Base-by-base conservation (phyloP, 495 filamentous ascomycete genomes). In the Zalerion maritima region DNA sequence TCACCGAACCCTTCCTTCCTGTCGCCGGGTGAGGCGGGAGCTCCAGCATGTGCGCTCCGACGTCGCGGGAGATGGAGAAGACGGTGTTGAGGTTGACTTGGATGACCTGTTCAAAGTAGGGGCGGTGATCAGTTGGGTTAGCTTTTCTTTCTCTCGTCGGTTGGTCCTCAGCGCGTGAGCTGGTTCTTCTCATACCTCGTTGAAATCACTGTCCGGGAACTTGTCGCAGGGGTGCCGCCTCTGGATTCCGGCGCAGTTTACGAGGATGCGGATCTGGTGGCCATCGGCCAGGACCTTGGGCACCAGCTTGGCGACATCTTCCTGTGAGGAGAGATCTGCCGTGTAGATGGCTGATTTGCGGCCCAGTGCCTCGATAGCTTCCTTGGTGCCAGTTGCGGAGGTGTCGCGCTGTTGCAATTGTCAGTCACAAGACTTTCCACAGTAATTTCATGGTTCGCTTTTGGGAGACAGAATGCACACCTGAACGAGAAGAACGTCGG, bases 241-340 rank as follows among this genome's bases (percentile, higher is more conserved):
- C 46, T 92, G 80, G 50, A 93, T 85, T 11, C 84, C 84, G 7
- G 80, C 85, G 51, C 78, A 83, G 57, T 85, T 92, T 31, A 92
- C 55, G 2, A 93, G 65, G 44, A 92, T 84, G 38, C 75, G 41
- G 46, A 78, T 63, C 48, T 65, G 39, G 55, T 69, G 53, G 19
- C 60, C 70, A 41, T 75, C 70, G 17, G 58, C 52, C 6, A 77
- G 54, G 21, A 91, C 52, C 4, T 49, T 42, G 8, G 79, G 74
- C 10, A 77, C 49, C 10, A 92, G 58, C 12, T 49, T 45, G 18
- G 69, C 55, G 28, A 91, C 77, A 4, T 69, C 58, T 16, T 52
- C 44, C 2, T 62, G 47, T 10, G 66, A 69, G 19, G 73, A 64
- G n/a, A 92, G 72, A 45, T 93, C 82, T 3, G 72, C 73, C 4